These are phyloP conservation scores for Acmispon strigosus DNA, from an alignment of 306 rosid genomes.

Conservation along the genomic window DNA sequence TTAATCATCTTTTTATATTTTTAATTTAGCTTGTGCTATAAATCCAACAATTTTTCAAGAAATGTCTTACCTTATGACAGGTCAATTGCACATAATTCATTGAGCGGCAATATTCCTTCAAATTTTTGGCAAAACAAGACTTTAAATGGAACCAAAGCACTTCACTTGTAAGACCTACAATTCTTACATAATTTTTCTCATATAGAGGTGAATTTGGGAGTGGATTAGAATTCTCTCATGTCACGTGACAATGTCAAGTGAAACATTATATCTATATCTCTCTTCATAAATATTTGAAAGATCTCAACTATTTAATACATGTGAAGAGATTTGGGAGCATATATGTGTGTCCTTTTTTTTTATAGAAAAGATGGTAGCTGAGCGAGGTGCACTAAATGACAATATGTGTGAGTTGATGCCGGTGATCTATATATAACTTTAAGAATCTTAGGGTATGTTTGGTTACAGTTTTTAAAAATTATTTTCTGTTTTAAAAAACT, in stretches of 20 bases:
- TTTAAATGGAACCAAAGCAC: conserved; percentile 27
- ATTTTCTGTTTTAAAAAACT: no score
- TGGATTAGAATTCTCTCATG: background rate
- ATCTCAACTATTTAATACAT: no score
- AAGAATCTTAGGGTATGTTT: no score
- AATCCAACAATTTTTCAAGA: no score
- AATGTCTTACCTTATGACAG: conserved; percentile 39
- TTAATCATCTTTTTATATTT: background rate
- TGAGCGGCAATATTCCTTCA: conserved; percentile 62
- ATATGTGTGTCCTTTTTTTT: no score
- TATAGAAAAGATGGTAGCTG: background rate
- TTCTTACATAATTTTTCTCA: background rate
- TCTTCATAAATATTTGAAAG: no score
- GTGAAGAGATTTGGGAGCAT: no score
- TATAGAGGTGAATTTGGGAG: background rate
- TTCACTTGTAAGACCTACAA: conserved; percentile 53
- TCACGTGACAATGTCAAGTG: no score
- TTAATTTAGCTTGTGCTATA: background rate
- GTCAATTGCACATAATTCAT: conserved; percentile 66
- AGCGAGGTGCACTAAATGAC: background rate
- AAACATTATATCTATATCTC: no score
- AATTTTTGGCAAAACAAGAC: conserved; percentile 56
- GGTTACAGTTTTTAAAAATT: no score
- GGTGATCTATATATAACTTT: background rate
- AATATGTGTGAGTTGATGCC: background rate